Percentiles rank a stretch among this genome's conserved stretches.
phyloP scores from a whole-genome alignment of 768 basidiomycete genomes.

The Gloeostereum incarnatum region DNA sequence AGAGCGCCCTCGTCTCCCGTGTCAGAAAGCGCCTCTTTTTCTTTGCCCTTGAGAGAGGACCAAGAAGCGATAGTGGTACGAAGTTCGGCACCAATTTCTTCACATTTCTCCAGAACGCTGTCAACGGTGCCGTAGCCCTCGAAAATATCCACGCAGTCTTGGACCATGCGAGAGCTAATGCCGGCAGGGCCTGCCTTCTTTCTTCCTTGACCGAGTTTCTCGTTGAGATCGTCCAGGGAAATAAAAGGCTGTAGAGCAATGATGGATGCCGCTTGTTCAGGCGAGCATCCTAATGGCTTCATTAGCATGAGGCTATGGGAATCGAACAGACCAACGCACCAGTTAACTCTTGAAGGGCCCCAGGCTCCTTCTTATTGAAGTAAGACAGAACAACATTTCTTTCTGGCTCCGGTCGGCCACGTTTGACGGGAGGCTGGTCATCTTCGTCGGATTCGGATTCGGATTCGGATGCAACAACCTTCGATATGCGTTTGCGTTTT shows the following conservation, averaged over 20 bases:
- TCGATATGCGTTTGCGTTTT: slow-evolving; percentile 46
- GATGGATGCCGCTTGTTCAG: slow-evolving; percentile 74
- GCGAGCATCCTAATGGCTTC: slow-evolving; percentile 52
- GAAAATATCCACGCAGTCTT: slow-evolving; percentile 82
- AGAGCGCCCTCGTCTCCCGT: slow-evolving; percentile 56
- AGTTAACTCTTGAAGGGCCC: slow-evolving; percentile 66
- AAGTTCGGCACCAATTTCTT: slow-evolving; percentile 72
- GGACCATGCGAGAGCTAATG: slow-evolving; percentile 84
- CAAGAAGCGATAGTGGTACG: slow-evolving; percentile 72
- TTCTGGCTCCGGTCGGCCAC: slow-evolving; percentile 24
- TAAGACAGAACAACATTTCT: slow-evolving; percentile 53
- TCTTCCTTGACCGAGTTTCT: slow-evolving; percentile 76
- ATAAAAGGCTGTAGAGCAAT: slow-evolving; percentile 72
- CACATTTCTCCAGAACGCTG: slow-evolving; percentile 80
- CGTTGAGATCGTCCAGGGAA: slow-evolving; percentile 65
- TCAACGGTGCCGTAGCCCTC: slow-evolving; percentile 84
- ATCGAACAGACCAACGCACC: slow-evolving; percentile 31
- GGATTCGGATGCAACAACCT: slow-evolving; percentile 55
- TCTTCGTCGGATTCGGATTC: slow-evolving; percentile 49
- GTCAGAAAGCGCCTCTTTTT: slow-evolving; percentile 19
- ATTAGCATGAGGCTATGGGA: slow-evolving; percentile 2
- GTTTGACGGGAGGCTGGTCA: slow-evolving; percentile 23
- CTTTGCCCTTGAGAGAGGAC: slow-evolving; percentile 34
- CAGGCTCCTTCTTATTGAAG: slow-evolving; percentile 53
- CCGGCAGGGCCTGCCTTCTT: slow-evolving; percentile 79